Conservation (phyloP, 306 rosid species). For the Cicer yamashitae region DNA sequence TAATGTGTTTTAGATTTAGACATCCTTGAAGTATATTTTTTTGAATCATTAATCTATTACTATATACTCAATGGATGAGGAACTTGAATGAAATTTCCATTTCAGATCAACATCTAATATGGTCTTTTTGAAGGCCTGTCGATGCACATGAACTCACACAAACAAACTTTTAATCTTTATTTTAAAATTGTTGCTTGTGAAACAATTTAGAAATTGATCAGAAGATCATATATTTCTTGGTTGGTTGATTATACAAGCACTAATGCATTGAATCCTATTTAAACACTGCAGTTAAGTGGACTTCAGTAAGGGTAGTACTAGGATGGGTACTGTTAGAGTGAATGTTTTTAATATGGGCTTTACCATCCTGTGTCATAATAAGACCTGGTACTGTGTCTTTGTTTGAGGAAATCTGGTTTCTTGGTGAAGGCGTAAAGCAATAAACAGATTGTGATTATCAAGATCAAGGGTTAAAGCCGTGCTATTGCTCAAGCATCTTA, state of each 20-base stretch:
- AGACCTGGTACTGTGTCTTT: neutral
- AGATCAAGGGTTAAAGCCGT: neutral
- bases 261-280: slow-evolving; percentile 4
- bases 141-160: neutral
- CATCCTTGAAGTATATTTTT: slow-evolving; percentile 8
- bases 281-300: neutral
- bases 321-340: neutral
- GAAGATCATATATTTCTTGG: neutral
- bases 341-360: neutral
- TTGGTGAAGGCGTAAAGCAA: neutral
- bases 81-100: slow-evolving; percentile 11
- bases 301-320: neutral
- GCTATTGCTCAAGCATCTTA: neutral
- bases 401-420: neutral
- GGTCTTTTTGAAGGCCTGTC: slow-evolving; percentile 6
- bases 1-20: slow-evolving; percentile 6
- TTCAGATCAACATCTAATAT: slow-evolving; percentile 28
- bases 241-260: slow-evolving; percentile 4
- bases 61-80: slow-evolving; percentile 11
- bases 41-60: neutral
- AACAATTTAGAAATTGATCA: neutral
- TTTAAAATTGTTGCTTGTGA: neutral
- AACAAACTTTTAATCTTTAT: neutral
- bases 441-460: neutral
- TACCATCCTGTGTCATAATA: neutral